Evolutionary conservation across 2,329 filamentous ascomycete species (phyloP), one percentile per base, ranked within the genome.

Genomic region (Cryphonectria parasitica): DNA sequence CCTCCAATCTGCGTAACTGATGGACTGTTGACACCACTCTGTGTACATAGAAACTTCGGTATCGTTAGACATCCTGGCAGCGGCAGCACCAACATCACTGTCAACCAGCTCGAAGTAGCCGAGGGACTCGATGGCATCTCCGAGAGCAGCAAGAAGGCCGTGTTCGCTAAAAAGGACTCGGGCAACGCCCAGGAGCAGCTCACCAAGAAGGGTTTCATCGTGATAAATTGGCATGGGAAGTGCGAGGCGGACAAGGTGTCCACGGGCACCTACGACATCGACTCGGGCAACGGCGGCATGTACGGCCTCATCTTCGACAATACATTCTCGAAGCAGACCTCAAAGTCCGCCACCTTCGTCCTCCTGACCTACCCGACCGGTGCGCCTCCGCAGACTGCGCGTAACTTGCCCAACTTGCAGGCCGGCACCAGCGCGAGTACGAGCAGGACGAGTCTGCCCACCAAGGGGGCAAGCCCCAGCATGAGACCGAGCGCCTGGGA

Each of bases 281-380:
- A 84, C 0, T 77, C 84, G 10, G 90, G 89, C 45, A 90, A 96
- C 74, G 93, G 91, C 34, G 96, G 96, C 77, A 98, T 97, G 89
- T 99, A 97, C 79, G 96, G 95, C 69, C 85, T 99, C 72, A 94
- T 98, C 43, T 97, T 99, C 78, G 96, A 99, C 87, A 99, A 99
- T 78, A 99, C 96, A 39, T 99, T 99, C 79, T 97, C 95, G 72
- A 98, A 98, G 83, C 93, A 91, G 80, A 91, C 92, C 58, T 96
- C 95, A 67, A 99, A 99, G 83, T 97, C 92, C 41, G 94, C 94
- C 28, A 98, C 95, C 10, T 93, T 99, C 77, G 95, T 98, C 49
- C 89, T 99, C 67, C 88, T 98, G 79, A 98, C 94, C 54, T 98
- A 98, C 77, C 95, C 95, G 13, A 95, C 94, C 49, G 92, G 91